A percentile compares a stretch with the other conserved stretches of the same genome.
Conservation (phyloP, 371 early-diverging fungal genomes). For the Blastocladiella emersonii region DNA sequence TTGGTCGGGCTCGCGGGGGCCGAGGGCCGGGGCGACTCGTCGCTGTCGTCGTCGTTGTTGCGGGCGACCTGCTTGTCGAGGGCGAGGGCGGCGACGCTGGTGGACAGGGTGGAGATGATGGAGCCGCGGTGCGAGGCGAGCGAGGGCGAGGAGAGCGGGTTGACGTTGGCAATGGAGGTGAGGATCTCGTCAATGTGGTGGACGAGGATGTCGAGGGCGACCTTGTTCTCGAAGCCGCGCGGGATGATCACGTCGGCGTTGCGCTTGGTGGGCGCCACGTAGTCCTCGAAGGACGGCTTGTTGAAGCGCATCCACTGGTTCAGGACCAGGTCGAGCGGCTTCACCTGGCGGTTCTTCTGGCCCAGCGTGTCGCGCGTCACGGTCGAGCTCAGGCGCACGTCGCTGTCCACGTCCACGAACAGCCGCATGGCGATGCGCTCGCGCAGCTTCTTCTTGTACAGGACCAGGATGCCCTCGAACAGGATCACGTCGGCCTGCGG, state of each 20-base stretch:
- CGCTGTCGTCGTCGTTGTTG: too few species aligned
- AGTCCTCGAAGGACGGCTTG: slow-evolving; percentile 37
- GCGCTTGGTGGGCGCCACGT: slow-evolving; percentile 26
- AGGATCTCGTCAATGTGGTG: slow-evolving; percentile 23
- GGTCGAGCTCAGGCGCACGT: slow-evolving; percentile 33
- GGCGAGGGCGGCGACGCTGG: neutral
- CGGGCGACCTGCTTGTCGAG: too few species aligned
- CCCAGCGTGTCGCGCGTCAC: slow-evolving; percentile 3
- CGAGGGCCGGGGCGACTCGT: too few species aligned
- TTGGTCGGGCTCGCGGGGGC: too few species aligned
- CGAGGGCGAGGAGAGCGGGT: neutral
- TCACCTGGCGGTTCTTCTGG: neutral
- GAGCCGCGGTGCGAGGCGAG: neutral
- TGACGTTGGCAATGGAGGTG: neutral
- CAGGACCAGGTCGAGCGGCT: slow-evolving; percentile 19
- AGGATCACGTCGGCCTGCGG: slow-evolving; percentile 31
- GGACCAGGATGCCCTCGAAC: slow-evolving; percentile 43
- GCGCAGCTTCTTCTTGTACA: slow-evolving; percentile 36
- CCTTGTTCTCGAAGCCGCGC: slow-evolving; percentile 27
- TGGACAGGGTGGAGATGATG: neutral
- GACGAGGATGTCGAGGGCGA: slow-evolving; percentile 27
- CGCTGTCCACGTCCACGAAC: slow-evolving; percentile 51
- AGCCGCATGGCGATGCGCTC: slow-evolving; percentile 44
- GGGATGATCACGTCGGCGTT: slow-evolving; percentile 37
- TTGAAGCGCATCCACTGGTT: slow-evolving; percentile 24